phyloP scores from a whole-genome alignment of 441 rosid species.

The Kokia cookei region DNA sequence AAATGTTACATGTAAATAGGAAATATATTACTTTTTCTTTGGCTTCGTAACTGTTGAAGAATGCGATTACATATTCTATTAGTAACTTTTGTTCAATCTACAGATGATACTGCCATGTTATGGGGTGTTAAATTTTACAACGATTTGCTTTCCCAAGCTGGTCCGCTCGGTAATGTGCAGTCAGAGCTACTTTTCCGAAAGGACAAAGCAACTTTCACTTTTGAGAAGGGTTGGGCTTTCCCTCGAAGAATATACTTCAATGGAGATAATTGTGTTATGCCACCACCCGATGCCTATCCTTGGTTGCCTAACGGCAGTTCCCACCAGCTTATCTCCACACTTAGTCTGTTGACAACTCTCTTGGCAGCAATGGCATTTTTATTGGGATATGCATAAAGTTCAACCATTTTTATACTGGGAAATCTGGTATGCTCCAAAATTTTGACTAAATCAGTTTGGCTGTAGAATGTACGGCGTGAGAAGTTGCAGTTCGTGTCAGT shows the following conservation, averaged over 20 bases:
- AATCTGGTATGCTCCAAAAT: neutral
- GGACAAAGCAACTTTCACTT: slow-evolving; percentile 38
- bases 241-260: slow-evolving; percentile 60
- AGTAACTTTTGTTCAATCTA: neutral
- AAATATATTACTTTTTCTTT: no score
- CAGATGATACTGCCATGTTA: slow-evolving; percentile 59
- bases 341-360: slow-evolving; percentile 11
- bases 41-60: no score
- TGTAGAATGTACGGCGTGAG: neutral
- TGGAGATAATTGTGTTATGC: slow-evolving; percentile 63
- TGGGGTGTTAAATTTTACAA: slow-evolving; percentile 58
- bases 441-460: slow-evolving; percentile 6
- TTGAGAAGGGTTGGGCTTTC: slow-evolving; percentile 65
- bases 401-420: neutral
- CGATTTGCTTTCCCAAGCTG: slow-evolving; percentile 48
- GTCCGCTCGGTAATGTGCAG: slow-evolving; percentile 51
- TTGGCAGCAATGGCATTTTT: slow-evolving; percentile 23
- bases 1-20: no score
- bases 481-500: neutral
- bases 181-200: slow-evolving; percentile 53
- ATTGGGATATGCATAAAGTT: slow-evolving; percentile 8
- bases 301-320: slow-evolving; percentile 47
- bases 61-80: no score
- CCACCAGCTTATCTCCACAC: slow-evolving; percentile 3
- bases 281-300: slow-evolving; percentile 55